Conservation (phyloP, 176 grass and related monocot genomes). For the Microstegium vimineum region DNA sequence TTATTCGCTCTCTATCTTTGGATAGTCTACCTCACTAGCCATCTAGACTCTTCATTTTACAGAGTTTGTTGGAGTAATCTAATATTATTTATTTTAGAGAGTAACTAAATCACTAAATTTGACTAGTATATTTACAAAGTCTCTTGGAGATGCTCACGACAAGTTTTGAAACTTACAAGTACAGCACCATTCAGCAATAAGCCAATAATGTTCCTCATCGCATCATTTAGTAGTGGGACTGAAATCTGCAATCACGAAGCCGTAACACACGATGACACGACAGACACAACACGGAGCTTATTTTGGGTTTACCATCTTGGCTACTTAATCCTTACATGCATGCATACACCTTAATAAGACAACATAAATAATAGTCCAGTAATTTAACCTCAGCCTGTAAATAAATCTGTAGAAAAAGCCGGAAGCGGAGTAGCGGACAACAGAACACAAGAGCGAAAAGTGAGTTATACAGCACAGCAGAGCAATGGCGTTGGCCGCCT, state of each 20-base stretch:
- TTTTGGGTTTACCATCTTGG: background rate
- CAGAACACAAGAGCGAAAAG: background rate
- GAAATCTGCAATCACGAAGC: background rate
- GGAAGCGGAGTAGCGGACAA: background rate
- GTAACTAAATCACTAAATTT: too few relatives aligned
- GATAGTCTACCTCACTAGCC: too few relatives aligned
- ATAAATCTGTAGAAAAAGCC: background rate
- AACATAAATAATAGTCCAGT: background rate
- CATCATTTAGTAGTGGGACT: background rate
- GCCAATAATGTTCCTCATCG: too few relatives aligned
- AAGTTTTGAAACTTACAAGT: too few relatives aligned
- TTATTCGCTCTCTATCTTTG: too few relatives aligned
- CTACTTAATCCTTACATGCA: background rate
- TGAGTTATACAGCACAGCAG: background rate
- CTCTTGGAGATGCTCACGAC: too few relatives aligned
- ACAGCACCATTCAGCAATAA: too few relatives aligned
- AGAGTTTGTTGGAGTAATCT: too few relatives aligned
- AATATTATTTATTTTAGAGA: too few relatives aligned
- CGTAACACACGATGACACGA: background rate
- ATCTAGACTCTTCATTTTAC: too few relatives aligned
- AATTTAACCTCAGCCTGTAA: background rate
- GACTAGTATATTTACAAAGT: too few relatives aligned
- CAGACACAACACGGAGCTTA: background rate
- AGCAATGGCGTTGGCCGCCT: background rate
- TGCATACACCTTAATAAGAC: background rate